Evolutionary conservation across 2,329 filamentous ascomycete genomes (phyloP).

Genomic region (Seiridium unicorne): DNA sequence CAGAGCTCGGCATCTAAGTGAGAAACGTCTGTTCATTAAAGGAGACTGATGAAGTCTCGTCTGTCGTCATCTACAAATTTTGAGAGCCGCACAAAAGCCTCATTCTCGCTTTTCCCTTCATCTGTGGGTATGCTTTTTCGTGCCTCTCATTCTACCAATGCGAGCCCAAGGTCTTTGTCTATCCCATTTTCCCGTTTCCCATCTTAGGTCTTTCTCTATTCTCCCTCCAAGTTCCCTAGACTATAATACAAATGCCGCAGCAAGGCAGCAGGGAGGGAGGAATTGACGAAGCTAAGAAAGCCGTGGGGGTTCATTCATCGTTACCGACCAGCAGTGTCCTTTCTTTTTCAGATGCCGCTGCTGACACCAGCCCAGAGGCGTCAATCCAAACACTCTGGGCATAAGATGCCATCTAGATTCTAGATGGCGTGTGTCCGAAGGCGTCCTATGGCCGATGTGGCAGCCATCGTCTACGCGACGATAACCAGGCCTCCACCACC

Average conservation of each 20-base stretch:
- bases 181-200: neutral
- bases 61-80: no score
- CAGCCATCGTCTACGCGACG: neutral
- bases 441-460: neutral
- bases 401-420: neutral
- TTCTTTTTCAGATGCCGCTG: neutral
- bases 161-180: neutral
- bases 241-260: neutral
- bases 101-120: neutral
- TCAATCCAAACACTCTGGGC: neutral
- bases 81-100: neutral
- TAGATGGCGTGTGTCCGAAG: neutral
- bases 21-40: no score
- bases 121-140: neutral
- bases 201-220: neutral
- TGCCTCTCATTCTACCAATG: neutral
- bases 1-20: no score
- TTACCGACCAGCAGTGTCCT: conserved; percentile 1
- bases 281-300: neutral
- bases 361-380: neutral
- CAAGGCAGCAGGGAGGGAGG: neutral
- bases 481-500: no score
- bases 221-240: neutral
- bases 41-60: no score
- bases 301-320: neutral